Conservation (phyloP, 2,329 filamentous ascomycete genomes). For the Bimuria novae-zelandiae region DNA sequence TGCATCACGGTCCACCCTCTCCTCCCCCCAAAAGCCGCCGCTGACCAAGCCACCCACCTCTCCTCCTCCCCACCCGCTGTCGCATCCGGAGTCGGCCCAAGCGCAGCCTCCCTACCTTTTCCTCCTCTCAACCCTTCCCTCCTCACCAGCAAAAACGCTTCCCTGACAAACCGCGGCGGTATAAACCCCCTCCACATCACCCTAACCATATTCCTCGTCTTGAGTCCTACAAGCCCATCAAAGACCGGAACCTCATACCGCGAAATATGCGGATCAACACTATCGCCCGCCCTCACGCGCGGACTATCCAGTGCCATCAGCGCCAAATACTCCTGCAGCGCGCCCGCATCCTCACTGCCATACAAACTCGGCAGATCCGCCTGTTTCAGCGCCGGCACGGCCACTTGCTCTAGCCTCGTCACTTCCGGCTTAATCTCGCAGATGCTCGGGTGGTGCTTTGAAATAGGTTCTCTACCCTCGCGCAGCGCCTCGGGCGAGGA, state of each 20-base stretch:
- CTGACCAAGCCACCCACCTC: conserved; percentile 39
- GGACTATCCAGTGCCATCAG: conserved; percentile 69
- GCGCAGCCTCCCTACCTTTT: conserved; percentile 15
- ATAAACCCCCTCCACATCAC: conserved; percentile 53
- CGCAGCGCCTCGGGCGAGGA: conserved; percentile 26
- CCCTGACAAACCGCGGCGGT: conserved; percentile 38
- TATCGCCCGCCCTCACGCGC: conserved; percentile 62
- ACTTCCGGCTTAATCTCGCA: conserved; percentile 29
- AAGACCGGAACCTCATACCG: conserved; percentile 65
- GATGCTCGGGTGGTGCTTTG: conserved; percentile 40
- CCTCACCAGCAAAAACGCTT: conserved; percentile 32
- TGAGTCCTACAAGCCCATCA: conserved; percentile 11
- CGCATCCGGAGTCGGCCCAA: conserved; percentile 10
- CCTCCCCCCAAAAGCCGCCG: conserved; percentile 33
- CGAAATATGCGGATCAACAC: conserved; percentile 70
- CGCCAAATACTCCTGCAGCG: conserved; percentile 75
- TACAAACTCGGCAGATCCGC: conserved; percentile 43
- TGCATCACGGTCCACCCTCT: conserved; percentile 40
- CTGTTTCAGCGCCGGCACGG: conserved; percentile 33
- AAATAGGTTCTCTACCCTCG: conserved; percentile 31
- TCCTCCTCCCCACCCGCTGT: conserved; percentile 16
- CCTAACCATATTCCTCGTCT: conserved; percentile 34
- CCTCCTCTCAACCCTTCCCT: conserved; percentile 24
- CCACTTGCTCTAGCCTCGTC: conserved; percentile 24
- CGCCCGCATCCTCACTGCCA: conserved; percentile 66